Evolutionary conservation across 2,329 filamentous ascomycete genomes (phyloP), one percentile per base, ranked within the genome.

Genomic region (Colletotrichum horii): DNA sequence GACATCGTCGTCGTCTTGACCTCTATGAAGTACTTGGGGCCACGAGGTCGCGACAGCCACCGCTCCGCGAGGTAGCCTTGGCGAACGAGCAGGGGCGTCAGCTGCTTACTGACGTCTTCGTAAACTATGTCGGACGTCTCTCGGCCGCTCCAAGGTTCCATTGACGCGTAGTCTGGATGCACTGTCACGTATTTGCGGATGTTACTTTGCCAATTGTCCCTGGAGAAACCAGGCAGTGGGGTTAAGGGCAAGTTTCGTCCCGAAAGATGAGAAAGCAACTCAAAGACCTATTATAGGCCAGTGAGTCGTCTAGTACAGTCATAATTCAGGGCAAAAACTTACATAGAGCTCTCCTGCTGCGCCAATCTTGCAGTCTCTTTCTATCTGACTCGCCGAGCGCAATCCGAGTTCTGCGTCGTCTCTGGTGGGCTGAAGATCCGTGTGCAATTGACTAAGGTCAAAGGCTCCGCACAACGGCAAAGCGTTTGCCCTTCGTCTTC

Each of bases 71-170:
- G 78, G 67, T 87, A 83, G 3, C 83, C 82, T n/a, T 79, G 79
- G 8, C 81, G 77, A 4, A 85, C 79, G 4, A 88, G 74, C 6
- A 83, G 43, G 2, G 70, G 62, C 2, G 88, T 87, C 71, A 88
- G 74, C 0, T 36, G 66, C 26, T 84, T 78, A 5, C 78, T 32
- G 1, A 24, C 22, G 76, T 90, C 88, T 1, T 74, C 67, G 71
- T 90, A 90, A 0, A 83, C 82, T 19, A 91, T 83, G 65, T 90
- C 89, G 0, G 88, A 82, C 0, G 86, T 89, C 77, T 90, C 88
- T 0, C 52, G 28, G 0, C 85, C 84, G 1, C 5, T 67, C 87
- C 87, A 90, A 6, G 81, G 69, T 0, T 58, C 19, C 79, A 90
- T 82, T 34, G 84, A 80, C 0, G 79, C 36, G 75, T 89, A 90